Base-by-base conservation (phyloP, 129 eudicot genomes). In the Lonicera japonica region DNA sequence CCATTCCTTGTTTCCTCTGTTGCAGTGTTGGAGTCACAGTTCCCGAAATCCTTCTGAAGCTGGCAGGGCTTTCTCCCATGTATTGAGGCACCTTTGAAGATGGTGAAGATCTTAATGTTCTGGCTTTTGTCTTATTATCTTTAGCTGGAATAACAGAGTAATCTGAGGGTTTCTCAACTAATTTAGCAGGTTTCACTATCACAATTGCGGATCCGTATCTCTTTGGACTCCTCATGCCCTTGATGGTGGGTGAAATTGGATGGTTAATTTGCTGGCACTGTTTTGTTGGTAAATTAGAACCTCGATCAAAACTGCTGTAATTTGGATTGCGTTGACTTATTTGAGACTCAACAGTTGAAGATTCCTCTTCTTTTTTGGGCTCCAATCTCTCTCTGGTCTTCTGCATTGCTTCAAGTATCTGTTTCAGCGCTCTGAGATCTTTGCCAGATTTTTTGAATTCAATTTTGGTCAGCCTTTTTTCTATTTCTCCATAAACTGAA, bases 361-460 rank as follows among this genome's bases (percentile, higher is more conserved):
- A 1, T 43, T 43, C 16, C 41, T 64, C 72, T 9, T 65, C 76
- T 36, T 47, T 47, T 60, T 60, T 69, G 51, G 59, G 62, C 72
- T 77, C 88, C 51, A 75, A 54, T 65, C 70, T 74, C 62, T 41
- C 74, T 71, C 82, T 83, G 25, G 86, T 83, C 66, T 77, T 85
- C 71, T 88, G 83, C 95, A 92, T 85, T 78, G 99, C 90, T 71
- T 92, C 96, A 50, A 88, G 96, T 50, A 92, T 92, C 78, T 92
- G 99, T 78, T 92, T 92, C 16, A 92, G 95, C 54, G 96, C 99
- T 70, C 96, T 77, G 70, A 92, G 95, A 77, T 92, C 96, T 80
- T 88, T 92, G 22, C 99, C 96, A 11, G 96, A 76, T 47, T 72
- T 76, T 70, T 73, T 80, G 76, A 73, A 92, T 67, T 83, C 95